phyloP scores from a whole-genome alignment of 371 early-diverging fungal species.

The Phascolomyces articulosus region DNA sequence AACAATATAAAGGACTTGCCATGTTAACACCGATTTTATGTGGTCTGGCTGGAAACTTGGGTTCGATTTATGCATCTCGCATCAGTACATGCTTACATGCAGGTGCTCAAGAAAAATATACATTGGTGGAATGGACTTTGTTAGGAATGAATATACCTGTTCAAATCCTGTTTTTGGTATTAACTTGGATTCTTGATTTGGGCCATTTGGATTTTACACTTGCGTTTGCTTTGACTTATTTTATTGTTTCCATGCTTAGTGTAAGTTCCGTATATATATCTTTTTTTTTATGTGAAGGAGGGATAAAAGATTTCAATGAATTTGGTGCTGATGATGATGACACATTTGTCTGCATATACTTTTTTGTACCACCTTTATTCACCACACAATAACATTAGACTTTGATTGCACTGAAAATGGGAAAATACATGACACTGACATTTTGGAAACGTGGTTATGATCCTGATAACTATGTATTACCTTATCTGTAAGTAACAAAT shows the following conservation, averaged over 20 bases:
- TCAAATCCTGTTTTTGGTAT: slow-evolving; percentile 68
- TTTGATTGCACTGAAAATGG: slow-evolving; percentile 50
- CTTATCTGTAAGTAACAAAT: slow-evolving; percentile 60
- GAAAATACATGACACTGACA: slow-evolving; percentile 55
- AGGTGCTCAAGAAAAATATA: slow-evolving; percentile 57
- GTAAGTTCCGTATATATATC: slow-evolving; percentile 42
- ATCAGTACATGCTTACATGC: slow-evolving; percentile 82
- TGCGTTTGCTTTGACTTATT: slow-evolving; percentile 42
- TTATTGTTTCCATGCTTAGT: slow-evolving; percentile 41
- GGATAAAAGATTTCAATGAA: not conserved
- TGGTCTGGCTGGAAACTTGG: slow-evolving; percentile 80
- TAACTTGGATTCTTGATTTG: slow-evolving; percentile 60
- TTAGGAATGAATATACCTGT: slow-evolving; percentile 77
- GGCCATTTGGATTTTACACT: slow-evolving; percentile 52
- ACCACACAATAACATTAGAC: slow-evolving; percentile 29
- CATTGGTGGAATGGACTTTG: slow-evolving; percentile 59
- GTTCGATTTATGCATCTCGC: slow-evolving; percentile 83
- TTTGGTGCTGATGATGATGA: too few species aligned
- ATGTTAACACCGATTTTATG: slow-evolving; percentile 76
- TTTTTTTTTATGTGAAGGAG: not conserved
- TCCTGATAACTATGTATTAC: slow-evolving; percentile 86
- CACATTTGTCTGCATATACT: not conserved
- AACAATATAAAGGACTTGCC: slow-evolving; percentile 75
- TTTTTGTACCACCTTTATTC: not conserved
- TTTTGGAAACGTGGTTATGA: slow-evolving; percentile 79